Percentiles rank a stretch among this genome's conserved stretches.
These are phyloP conservation scores for Pyrus communis DNA, from an alignment of 306 rosid genomes.

Conservation along the genomic window DNA sequence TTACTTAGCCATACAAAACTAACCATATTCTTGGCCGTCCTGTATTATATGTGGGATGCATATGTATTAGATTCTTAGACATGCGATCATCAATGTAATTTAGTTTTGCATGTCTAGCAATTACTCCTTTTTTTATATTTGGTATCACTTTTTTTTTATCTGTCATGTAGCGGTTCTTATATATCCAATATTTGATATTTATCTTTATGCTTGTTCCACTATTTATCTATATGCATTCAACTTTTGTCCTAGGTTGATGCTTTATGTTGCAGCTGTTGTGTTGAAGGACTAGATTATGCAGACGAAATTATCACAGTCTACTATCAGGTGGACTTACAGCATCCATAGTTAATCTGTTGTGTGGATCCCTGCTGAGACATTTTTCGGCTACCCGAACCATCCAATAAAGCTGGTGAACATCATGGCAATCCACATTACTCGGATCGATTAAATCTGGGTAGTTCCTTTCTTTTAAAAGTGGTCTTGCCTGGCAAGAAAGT, in stretches of 20 bases:
- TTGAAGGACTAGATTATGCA: neutral
- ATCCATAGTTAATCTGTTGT: conserved; percentile 52
- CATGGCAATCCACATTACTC: conserved; percentile 40
- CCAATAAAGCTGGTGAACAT: conserved; percentile 72
- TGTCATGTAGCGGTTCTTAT: neutral
- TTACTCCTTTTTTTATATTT: no score
- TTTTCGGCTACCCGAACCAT: conserved; percentile 71
- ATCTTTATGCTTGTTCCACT: neutral
- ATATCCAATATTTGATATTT: neutral
- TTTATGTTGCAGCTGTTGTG: neutral
- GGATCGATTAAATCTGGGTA: conserved; percentile 73
- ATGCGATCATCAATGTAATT: no score
- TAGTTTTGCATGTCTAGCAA: no score
- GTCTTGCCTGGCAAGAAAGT: conserved; percentile 46
- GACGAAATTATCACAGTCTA: neutral
- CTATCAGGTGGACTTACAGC: conserved; percentile 26
- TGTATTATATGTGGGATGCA: no score
- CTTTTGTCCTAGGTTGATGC: neutral
- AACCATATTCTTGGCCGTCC: neutral
- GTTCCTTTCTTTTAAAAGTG: conserved; percentile 59
- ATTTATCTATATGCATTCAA: neutral
- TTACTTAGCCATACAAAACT: neutral
- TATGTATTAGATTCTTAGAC: no score
- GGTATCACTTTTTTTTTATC: no score
- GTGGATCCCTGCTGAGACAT: conserved; percentile 69